Evolutionary conservation across 2,329 filamentous ascomycete species (phyloP).

Genomic region (Leptographium procerum): DNA sequence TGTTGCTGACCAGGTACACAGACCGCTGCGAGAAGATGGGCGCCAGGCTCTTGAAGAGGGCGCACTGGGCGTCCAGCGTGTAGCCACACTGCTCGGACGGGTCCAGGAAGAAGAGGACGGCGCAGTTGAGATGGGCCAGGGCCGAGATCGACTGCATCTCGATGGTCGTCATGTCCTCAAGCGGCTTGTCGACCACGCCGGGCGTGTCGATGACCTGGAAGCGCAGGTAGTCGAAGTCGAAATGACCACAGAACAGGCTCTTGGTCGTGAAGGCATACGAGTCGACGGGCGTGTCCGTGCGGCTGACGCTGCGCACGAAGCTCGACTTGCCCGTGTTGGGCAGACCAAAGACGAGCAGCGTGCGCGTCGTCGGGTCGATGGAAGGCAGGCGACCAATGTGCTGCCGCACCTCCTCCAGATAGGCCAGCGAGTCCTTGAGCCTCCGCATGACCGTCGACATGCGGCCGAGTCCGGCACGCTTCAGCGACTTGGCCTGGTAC

Average conservation of each 20-base stretch:
- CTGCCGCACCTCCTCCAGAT: constrained; percentile 93
- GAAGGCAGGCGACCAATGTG: constrained; percentile 92
- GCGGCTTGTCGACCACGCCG: constrained; percentile 93
- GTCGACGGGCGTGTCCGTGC: constrained; percentile 93
- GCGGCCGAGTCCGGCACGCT: constrained; percentile 87
- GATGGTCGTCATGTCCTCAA: constrained; percentile 99
- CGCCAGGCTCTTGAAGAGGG: constrained; percentile 92
- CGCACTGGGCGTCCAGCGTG: constrained; percentile 82
- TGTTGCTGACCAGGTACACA: constrained; percentile 95
- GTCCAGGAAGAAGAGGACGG: constrained; percentile 98
- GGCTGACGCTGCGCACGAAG: constrained; percentile 83
- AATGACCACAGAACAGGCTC: constrained; percentile 92
- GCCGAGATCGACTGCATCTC: constrained; percentile 99
- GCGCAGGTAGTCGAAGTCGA: constrained; percentile 88
- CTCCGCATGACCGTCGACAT: constrained; percentile 97
- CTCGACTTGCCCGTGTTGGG: constrained; percentile 97
- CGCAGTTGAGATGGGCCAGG: constrained; percentile 89
- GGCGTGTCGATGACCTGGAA: constrained; percentile 87
- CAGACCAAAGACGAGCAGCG: constrained; percentile 91
- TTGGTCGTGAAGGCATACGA: constrained; percentile 96
- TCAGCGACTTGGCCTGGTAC: constrained; percentile 98
- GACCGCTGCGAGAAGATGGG: constrained; percentile 95
- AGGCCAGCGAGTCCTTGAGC: constrained; percentile 86
- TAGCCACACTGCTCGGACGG: constrained; percentile 94
- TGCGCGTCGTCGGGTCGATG: constrained; percentile 97